phyloP scores from a whole-genome alignment of 1,139 yeast species.

The Kodamaea arcana region DNA sequence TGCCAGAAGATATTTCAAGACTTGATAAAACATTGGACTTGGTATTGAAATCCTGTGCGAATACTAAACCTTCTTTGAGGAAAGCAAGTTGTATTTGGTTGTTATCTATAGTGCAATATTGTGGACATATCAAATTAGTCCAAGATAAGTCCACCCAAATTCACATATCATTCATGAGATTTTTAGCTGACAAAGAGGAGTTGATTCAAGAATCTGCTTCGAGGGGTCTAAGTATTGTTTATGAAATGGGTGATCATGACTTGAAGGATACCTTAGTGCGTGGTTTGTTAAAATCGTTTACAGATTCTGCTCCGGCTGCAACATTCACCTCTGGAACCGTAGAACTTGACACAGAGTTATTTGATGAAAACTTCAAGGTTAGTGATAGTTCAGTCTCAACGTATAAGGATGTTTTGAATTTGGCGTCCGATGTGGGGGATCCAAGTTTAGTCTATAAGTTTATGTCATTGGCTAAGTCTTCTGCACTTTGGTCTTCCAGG shows the following conservation, averaged over 20 bases:
- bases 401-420: slow-evolving; percentile 74
- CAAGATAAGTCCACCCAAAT: slow-evolving; percentile 48
- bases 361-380: slow-evolving; percentile 80
- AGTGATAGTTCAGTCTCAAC: slow-evolving; percentile 87
- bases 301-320: slow-evolving; percentile 57
- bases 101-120: slow-evolving; percentile 71
- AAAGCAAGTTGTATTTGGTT: slow-evolving; percentile 86
- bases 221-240: slow-evolving; percentile 77
- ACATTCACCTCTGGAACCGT: slow-evolving; percentile 63
- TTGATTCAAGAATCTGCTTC: slow-evolving; percentile 89
- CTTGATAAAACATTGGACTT: slow-evolving; percentile 37
- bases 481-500: slow-evolving; percentile 88
- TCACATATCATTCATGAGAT: slow-evolving; percentile 70
- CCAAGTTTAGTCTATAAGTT: slow-evolving; percentile 91
- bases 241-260: slow-evolving; percentile 69
- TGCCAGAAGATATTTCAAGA: slow-evolving; percentile 21
- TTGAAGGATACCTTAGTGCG: slow-evolving; percentile 71
- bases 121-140: slow-evolving; percentile 48
- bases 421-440: slow-evolving; percentile 94
- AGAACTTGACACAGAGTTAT: slow-evolving; percentile 75
- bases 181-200: slow-evolving; percentile 76
- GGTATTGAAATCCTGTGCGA: slow-evolving; percentile 50
- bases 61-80: slow-evolving; percentile 70
- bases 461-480: slow-evolving; percentile 86
- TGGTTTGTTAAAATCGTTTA: slow-evolving; percentile 73